Conservation (phyloP, 257 asterid species). For the Solanum neorickii region DNA sequence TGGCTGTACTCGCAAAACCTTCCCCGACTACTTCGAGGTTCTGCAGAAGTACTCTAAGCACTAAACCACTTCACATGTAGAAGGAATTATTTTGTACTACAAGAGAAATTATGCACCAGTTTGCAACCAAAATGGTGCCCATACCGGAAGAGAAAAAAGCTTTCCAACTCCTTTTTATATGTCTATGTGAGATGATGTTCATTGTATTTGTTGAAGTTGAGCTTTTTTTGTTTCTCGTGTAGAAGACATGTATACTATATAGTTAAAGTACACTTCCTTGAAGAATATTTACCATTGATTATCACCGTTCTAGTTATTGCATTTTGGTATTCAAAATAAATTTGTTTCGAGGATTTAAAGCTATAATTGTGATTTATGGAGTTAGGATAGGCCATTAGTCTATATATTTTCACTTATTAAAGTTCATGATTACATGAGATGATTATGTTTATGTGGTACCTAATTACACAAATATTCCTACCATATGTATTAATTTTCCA, state of each 20-base stretch:
- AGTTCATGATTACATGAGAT: background rate
- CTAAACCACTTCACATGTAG: constrained; percentile 7
- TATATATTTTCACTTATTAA: background rate
- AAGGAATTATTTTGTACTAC: background rate
- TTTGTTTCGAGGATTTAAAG: background rate
- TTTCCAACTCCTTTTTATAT: background rate
- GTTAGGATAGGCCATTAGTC: background rate
- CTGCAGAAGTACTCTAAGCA: constrained; percentile 56
- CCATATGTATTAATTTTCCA: no score
- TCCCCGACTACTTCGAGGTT: constrained; percentile 82
- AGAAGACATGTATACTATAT: background rate
- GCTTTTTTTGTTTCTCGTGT: background rate
- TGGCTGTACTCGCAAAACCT: constrained; percentile 92
- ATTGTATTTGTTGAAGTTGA: background rate
- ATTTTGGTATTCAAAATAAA: background rate
- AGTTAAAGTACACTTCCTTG: background rate
- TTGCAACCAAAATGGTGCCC: background rate
- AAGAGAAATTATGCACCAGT: background rate
- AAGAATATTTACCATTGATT: background rate
- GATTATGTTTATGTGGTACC: background rate
- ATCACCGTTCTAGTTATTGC: background rate
- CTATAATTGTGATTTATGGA: background rate
- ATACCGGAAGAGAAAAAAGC: background rate
- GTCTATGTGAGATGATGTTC: background rate
- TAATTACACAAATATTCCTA: background rate